Percentiles rank a stretch among this genome's conserved stretches.
These are phyloP conservation scores for Tricholoma hemisulphureum DNA, from an alignment of 768 basidiomycete genomes.

Conservation along the genomic window DNA sequence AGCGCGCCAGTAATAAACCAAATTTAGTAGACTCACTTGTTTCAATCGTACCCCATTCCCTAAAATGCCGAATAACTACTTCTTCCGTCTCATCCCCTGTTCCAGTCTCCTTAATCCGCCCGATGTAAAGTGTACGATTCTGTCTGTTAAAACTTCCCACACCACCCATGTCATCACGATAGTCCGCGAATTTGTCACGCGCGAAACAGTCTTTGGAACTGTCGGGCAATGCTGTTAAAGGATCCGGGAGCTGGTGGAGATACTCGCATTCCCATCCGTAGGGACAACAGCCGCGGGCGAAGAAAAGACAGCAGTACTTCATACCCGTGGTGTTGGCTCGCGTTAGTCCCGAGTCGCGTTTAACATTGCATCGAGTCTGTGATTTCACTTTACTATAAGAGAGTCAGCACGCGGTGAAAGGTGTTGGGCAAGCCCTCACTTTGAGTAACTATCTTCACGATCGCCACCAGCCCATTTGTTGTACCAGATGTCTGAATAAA, in stretches of 20 bases:
- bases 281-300: conserved; percentile 94
- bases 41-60: conserved; percentile 93
- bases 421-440: conserved; percentile 48
- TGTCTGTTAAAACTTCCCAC: conserved; percentile 94
- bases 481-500: conserved; percentile 85
- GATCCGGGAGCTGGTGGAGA: conserved; percentile 83
- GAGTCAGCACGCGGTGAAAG: conserved; percentile 1
- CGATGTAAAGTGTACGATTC: conserved; percentile 93
- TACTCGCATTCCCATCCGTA: conserved; percentile 99
- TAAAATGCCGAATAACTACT: conserved; percentile 87
- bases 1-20: not conserved
- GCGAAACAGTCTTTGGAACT: conserved; percentile 96
- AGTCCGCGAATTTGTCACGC: conserved; percentile 94
- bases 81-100: conserved; percentile 89
- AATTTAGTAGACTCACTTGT: conserved; percentile 57
- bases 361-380: conserved; percentile 87
- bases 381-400: conserved; percentile 82
- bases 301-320: conserved; percentile 94
- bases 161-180: conserved; percentile 99
- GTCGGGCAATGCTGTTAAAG: conserved; percentile 70
- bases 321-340: conserved; percentile 92
- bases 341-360: conserved; percentile 87
- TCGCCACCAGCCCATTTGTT: conserved; percentile 99
- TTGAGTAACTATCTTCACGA: conserved; percentile 93
- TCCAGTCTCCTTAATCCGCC: conserved; percentile 90